Evolutionary conservation across 306 rosid species (phyloP), one percentile per base, ranked within the genome.

Genomic region (Sesbania bispinosa): DNA sequence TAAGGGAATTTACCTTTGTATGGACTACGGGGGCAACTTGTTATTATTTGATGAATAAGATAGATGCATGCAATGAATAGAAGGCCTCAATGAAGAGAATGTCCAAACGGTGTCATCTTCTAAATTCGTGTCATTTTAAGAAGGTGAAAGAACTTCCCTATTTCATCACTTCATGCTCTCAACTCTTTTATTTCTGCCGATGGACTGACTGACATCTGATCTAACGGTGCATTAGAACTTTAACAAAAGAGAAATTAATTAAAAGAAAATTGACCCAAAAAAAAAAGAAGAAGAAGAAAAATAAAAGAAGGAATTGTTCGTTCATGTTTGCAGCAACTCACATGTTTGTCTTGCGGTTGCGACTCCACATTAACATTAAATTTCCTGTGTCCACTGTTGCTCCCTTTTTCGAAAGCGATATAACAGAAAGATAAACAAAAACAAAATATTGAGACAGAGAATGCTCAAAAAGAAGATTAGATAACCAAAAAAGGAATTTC

Each of bases 311-410:
- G 45, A 45, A 27, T 14, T 9, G 18, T 66, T 64, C 26, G 14
- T 63, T n/a, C 80, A 67, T 71, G 82, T n/a, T n/a, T n/a, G n/a
- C n/a, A n/a, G n/a, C n/a, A n/a, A n/a, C n/a, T n/a, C n/a, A n/a
- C n/a, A n/a, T n/a, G n/a, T 72, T 55, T 41, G 75, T 55, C 38
- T 51, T 79, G 85, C 53, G 60, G 36, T 39, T 32, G 83, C 48
- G 69, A 61, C 60, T 66, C 59, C 79, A 41, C 46, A 33, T 15
- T 36, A 35, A 60, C 63, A 69, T 33, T 29, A 62, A 76, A 60
- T n/a, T n/a, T n/a, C n/a, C n/a, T n/a, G n/a, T n/a, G n/a, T n/a
- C n/a, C n/a, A n/a, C n/a, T n/a, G n/a, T n/a, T n/a, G n/a, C n/a
- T n/a, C n/a, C n/a, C n/a, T n/a, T n/a, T n/a, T n/a, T n/a, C n/a